phyloP scores from a whole-genome alignment of 768 basidiomycete genomes.

The Tricholoma flavovirens region DNA sequence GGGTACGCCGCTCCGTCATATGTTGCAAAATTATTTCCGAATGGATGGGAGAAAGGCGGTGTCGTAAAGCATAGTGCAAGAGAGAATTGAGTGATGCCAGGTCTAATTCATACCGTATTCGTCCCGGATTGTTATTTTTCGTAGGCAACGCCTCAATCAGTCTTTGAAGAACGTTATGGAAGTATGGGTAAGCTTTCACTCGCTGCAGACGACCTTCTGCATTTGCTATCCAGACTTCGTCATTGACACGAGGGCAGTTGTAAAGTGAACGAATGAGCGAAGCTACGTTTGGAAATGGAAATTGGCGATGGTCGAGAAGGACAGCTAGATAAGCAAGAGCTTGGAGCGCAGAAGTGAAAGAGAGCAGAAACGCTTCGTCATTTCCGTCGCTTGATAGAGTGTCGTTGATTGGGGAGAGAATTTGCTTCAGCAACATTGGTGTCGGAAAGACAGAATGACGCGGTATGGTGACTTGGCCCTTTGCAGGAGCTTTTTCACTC shows the following conservation, averaged over 20 bases:
- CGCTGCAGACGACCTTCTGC: conserved; percentile 16
- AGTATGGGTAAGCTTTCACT: conserved; percentile 41
- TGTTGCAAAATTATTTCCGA: conserved; percentile 48
- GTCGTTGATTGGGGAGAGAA: conserved; percentile 29
- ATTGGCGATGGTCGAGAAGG: conserved; percentile 43
- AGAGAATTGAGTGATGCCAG: conserved; percentile 48
- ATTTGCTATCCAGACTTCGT: conserved; percentile 34
- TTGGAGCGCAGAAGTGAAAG: conserved; percentile 41
- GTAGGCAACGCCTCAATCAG: conserved; percentile 32
- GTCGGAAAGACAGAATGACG: conserved; percentile 10
- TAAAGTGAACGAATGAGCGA: conserved; percentile 43
- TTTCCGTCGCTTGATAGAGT: conserved; percentile 23
- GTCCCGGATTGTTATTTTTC: conserved; percentile 3
- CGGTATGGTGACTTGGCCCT: background rate
- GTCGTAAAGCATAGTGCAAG: conserved; percentile 59
- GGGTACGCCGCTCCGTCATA: conserved; percentile 40
- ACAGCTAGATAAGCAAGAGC: conserved; percentile 54
- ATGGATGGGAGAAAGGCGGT: conserved; percentile 45
- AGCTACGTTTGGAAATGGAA: conserved; percentile 41
- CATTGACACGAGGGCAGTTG: conserved; percentile 34
- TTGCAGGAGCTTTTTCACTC: background rate
- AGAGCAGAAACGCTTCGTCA: conserved; percentile 13
- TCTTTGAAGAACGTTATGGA: conserved; percentile 40
- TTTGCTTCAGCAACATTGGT: conserved; percentile 15
- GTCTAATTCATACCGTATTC: conserved; percentile 14